phyloP scores from a whole-genome alignment of 2,329 filamentous ascomycete genomes.

The Tolypocladium amazonense region DNA sequence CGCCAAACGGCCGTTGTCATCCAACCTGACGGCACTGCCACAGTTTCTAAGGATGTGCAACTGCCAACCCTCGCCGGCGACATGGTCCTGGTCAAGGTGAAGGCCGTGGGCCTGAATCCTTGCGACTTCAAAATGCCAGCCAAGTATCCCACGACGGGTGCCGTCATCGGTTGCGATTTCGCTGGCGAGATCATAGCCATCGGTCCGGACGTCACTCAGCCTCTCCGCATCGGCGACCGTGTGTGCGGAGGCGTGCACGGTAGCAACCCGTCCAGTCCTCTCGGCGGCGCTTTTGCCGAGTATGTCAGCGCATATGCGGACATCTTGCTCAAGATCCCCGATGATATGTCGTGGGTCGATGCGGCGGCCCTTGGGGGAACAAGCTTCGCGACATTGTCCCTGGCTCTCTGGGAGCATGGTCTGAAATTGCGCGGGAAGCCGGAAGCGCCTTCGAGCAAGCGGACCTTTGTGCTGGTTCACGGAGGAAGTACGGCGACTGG shows the following conservation, averaged over 20 bases:
- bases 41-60: neutral
- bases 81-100: neutral
- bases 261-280: neutral
- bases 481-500: neutral
- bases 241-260: neutral
- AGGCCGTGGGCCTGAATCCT: neutral
- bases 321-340: neutral
- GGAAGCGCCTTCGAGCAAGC: neutral
- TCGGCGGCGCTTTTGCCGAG: neutral
- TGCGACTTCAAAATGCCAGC: neutral
- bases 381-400: neutral
- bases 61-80: neutral
- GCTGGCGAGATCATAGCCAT: neutral
- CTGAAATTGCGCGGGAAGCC: neutral
- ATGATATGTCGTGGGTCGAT: neutral
- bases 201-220: neutral
- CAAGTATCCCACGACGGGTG: neutral
- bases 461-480: neutral
- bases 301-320: neutral
- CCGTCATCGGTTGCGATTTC: neutral
- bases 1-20: neutral
- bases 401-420: neutral
- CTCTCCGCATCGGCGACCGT: neutral
- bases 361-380: neutral
- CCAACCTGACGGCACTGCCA: neutral